Evolutionary conservation across 202 grass and related monocot genomes (phyloP).

Genomic region (Dendrocalamus latiflorus): DNA sequence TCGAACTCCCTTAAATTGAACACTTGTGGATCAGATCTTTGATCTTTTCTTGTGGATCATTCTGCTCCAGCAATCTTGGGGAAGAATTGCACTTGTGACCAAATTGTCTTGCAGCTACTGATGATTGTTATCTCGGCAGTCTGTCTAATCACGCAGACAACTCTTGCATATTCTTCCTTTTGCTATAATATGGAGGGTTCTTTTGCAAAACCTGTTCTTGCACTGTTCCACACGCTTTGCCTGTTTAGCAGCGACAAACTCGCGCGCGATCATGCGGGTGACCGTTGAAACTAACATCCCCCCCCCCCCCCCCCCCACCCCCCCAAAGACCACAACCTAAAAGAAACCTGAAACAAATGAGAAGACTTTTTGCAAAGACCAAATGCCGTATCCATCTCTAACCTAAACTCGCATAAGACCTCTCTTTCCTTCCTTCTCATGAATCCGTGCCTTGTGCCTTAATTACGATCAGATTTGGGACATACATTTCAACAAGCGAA

Average conservation of each 20-base stretch:
- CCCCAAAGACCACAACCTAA: background rate
- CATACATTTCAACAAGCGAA: background rate
- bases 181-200: background rate
- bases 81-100: background rate
- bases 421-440: background rate
- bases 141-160: background rate
- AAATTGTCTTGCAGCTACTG: background rate
- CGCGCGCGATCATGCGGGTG: background rate
- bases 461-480: background rate
- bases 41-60: background rate
- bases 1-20: background rate
- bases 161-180: background rate
- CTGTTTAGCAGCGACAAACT: background rate
- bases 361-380: background rate
- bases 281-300: background rate
- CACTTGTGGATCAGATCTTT: background rate
- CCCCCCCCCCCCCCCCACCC: background rate
- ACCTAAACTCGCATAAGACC: background rate
- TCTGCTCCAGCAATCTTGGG: background rate
- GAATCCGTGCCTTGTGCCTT: background rate
- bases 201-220: background rate
- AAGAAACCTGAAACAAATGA: background rate
- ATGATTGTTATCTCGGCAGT: background rate
- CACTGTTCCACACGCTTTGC: background rate
- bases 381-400: constrained; percentile 1